Base-by-base conservation (phyloP, 768 basidiomycete genomes). In the Rhodocollybia butyracea region DNA sequence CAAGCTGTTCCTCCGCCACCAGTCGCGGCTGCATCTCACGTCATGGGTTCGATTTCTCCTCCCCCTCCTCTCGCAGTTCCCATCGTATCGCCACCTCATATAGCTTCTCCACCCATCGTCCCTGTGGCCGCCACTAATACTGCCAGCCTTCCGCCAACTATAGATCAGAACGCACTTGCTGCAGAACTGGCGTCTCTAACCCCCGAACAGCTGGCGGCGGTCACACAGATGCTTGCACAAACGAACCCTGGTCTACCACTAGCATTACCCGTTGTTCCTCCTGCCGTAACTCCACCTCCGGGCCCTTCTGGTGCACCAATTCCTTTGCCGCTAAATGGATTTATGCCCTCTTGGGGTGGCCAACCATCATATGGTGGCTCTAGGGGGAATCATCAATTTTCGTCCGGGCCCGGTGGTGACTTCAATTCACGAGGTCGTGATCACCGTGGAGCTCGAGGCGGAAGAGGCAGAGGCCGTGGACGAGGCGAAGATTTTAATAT, bases 141-240 rank as follows among this genome's bases (percentile, higher is more conserved):
- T 11, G 15, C 59, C 65, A 17, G 62, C 59, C 41, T 67, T 60
- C 54, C 61, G 29, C 63, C 69, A 12, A 72, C 72, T 30, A 67
- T 75, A 32, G 70, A 77, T 57, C 72, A 80, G 19, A 70, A 79
- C 13, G 77, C 79, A 17, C 77, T 92, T 36, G 84, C 85, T 7
- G 82, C 85, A 5, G 85, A 89, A 62, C 82, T 91, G 5, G 85
- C 89, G 5, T 76, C 83, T 32, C 77, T 91, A 15, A 88, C 87
- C 2, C 87, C 88, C 0, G 89, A 88, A 46, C 89, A 91, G 65
- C 82, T 91, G 34, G 84, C 88, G 57, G 68, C 79, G 46, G 81
- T 91, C 69, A 70, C 91, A 12, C 78, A 79, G 32, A 77, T 85
- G 0, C 73, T 91, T 66, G 50, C 17, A 74, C 78, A 1, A 70